phyloP scores from a whole-genome alignment of 345 rosid genomes.

The Camelina hispida region DNA sequence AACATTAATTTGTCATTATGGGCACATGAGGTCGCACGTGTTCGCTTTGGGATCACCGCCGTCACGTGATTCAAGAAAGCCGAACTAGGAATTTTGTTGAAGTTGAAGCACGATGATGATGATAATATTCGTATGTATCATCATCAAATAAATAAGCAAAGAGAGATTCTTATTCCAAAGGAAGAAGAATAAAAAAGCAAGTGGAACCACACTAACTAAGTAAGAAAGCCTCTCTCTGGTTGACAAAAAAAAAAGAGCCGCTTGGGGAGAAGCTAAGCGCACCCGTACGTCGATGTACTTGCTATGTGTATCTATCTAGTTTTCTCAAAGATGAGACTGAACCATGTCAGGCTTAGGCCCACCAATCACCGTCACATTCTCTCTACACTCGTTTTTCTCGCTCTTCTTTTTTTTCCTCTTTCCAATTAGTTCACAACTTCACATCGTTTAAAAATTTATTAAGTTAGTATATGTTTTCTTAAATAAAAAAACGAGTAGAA shows the following conservation, averaged over 20 bases:
- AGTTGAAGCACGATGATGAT: constrained; percentile 11
- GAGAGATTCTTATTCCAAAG: constrained; percentile 25
- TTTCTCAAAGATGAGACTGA: constrained; percentile 21
- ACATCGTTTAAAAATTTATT: background rate
- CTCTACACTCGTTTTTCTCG: constrained; percentile 26
- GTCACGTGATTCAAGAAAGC: constrained; percentile 48
- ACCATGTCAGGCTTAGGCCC: constrained; percentile 31
- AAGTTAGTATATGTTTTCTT: background rate
- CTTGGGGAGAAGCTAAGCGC: background rate
- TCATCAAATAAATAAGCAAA: constrained; percentile 25
- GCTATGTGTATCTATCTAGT: background rate
- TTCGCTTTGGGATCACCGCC: constrained; percentile 47
- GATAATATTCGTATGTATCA: constrained; percentile 33
- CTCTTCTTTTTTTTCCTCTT: background rate
- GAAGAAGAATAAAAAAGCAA: constrained; percentile 14
- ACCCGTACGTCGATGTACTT: constrained; percentile 41
- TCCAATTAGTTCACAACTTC: background rate
- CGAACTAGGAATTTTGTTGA: constrained; percentile 6
- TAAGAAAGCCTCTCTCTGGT: constrained; percentile 26
- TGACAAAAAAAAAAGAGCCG: constrained; percentile 18
- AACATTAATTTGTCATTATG: constrained; percentile 33
- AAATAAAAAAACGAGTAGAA: background rate
- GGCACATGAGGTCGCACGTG: constrained; percentile 51
- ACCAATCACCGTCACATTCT: constrained; percentile 40
- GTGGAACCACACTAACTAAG: constrained; percentile 1